Conservation (phyloP, 371 early-diverging fungal genomes). For the Capniomyces stellatus region DNA sequence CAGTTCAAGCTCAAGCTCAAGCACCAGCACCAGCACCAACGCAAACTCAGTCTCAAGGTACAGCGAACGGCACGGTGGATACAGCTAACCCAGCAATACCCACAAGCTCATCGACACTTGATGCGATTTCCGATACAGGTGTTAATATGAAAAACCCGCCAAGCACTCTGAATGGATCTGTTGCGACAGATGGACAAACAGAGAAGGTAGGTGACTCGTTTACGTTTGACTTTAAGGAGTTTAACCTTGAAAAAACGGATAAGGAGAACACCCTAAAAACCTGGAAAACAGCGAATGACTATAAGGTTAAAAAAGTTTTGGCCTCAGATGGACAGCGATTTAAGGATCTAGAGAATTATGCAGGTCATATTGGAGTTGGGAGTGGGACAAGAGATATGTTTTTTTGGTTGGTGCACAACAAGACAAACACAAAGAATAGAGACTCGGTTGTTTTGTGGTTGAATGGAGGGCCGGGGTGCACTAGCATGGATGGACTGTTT, state of each 20-base stretch:
- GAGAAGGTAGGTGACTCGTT: too few species aligned
- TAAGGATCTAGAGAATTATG: background rate
- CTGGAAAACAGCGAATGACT: background rate
- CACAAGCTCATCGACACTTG: too few species aligned
- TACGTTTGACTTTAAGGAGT: too few species aligned
- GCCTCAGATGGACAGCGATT: background rate
- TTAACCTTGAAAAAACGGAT: background rate
- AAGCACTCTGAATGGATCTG: too few species aligned
- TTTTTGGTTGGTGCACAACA: conserved; percentile 28
- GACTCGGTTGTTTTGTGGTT: conserved; percentile 29
- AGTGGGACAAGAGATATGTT: conserved; percentile 19
- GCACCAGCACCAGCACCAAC: background rate
- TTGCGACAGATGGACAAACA: too few species aligned
- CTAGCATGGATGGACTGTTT: conserved; percentile 29
- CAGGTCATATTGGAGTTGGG: background rate
- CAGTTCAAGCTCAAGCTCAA: background rate
- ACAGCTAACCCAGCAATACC: too few species aligned
- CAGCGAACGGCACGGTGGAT: too few species aligned
- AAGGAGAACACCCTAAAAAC: background rate
- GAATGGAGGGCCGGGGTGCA: conserved; percentile 35
- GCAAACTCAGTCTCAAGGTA: background rate
- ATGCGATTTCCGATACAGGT: too few species aligned
- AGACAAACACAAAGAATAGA: conserved; percentile 17
- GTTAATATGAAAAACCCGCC: too few species aligned
- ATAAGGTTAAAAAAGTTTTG: background rate